Conservation (phyloP, 2,329 filamentous ascomycete species). For the Phaeosphaeriaceae sp. region DNA sequence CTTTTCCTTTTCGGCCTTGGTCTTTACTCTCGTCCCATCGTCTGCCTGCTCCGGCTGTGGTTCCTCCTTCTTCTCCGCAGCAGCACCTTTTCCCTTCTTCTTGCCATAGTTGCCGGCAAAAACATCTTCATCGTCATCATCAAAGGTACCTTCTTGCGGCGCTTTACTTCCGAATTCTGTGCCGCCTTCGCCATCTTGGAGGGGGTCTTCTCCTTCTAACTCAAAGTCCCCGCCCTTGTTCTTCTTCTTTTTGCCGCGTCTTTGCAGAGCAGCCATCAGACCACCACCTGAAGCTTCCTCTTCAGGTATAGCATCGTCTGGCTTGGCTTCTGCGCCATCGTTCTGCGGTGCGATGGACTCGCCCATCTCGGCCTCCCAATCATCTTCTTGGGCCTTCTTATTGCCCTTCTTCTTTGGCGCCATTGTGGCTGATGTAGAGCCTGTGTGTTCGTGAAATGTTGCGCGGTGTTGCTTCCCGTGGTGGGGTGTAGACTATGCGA, state of each 20-base stretch:
- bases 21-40: slow-evolving; percentile 68
- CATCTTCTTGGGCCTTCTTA: slow-evolving; percentile 86
- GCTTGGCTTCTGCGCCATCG: slow-evolving; percentile 47
- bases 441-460: slow-evolving; percentile 2
- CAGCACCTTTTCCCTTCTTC: slow-evolving; percentile 70
- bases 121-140: slow-evolving; percentile 77
- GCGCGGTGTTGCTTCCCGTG: slow-evolving; percentile 13
- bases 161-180: slow-evolving; percentile 67
- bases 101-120: slow-evolving; percentile 72
- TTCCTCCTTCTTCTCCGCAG: slow-evolving; percentile 47
- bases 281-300: slow-evolving; percentile 57
- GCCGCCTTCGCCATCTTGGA: slow-evolving; percentile 49
- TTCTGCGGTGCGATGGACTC: slow-evolving; percentile 72
- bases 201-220: slow-evolving; percentile 69
- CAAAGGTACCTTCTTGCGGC: slow-evolving; percentile 75
- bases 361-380: slow-evolving; percentile 94
- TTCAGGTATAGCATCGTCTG: slow-evolving; percentile 50
- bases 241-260: slow-evolving; percentile 79
- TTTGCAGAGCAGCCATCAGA: slow-evolving; percentile 57
- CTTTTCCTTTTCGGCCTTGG: slow-evolving; percentile 98
- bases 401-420: slow-evolving; percentile 94
- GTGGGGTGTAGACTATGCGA: slow-evolving; percentile 16
- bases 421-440: slow-evolving; percentile 62
- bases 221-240: slow-evolving; percentile 74
- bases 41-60: slow-evolving; percentile 47